These are phyloP conservation scores for Trametes cubensis DNA, from an alignment of 768 basidiomycete species.

Conservation along the genomic window DNA sequence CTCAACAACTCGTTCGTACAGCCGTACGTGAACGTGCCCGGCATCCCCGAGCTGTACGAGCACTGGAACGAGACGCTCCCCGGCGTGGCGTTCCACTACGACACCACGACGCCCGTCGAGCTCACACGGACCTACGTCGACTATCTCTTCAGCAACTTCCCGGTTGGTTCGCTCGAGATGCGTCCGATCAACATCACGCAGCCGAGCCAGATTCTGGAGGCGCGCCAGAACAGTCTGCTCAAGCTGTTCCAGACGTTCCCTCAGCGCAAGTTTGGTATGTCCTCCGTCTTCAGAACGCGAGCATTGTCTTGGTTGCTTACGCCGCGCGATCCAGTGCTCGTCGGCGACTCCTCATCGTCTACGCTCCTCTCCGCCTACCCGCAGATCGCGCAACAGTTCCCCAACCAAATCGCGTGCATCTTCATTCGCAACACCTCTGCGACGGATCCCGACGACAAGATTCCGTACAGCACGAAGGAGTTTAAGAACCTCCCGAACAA, in stretches of 20 bases:
- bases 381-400: conserved; percentile 31
- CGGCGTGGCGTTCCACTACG: conserved; percentile 38
- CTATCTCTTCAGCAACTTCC: conserved; percentile 36
- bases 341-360: conserved; percentile 30
- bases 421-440: conserved; percentile 39
- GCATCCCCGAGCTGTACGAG: conserved; percentile 35
- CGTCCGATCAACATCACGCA: conserved; percentile 38
- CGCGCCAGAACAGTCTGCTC: conserved; percentile 33
- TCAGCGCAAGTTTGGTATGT: conserved; percentile 34
- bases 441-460: conserved; percentile 36
- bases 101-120: conserved; percentile 39
- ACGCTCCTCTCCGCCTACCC: conserved; percentile 32
- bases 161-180: conserved; percentile 37
- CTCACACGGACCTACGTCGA: conserved; percentile 38
- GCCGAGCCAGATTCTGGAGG: conserved; percentile 33
- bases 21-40: conserved; percentile 34
- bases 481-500: conserved; percentile 35
- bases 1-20: conserved; percentile 38
- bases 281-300: neutral
- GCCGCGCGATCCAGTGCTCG: conserved; percentile 16
- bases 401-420: conserved; percentile 34
- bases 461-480: conserved; percentile 37
- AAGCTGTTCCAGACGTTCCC: conserved; percentile 39
- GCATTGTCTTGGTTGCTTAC: neutral
- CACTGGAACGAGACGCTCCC: conserved; percentile 32